Conservation (phyloP, 768 basidiomycete species). For the Lactarius akahatsu region DNA sequence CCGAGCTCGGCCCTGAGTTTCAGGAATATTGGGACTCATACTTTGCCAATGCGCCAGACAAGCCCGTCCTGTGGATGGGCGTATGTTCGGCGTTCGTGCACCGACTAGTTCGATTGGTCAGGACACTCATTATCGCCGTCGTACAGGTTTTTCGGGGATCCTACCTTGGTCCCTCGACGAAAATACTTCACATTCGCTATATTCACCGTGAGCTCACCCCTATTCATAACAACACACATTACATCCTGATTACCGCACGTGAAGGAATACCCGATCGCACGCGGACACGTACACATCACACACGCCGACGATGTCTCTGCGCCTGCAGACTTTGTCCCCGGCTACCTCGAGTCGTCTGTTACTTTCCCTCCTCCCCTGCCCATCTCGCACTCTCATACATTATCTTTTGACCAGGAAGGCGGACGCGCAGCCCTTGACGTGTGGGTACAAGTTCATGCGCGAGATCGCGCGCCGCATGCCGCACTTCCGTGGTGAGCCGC, state of each 20-base stretch:
- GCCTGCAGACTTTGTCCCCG: slow-evolving; percentile 29
- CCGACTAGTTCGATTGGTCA: background rate
- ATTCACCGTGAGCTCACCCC: slow-evolving; percentile 6
- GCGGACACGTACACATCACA: slow-evolving; percentile 30
- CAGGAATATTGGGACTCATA: slow-evolving; percentile 29
- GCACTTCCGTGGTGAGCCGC: slow-evolving; percentile 38
- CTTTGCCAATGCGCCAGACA: slow-evolving; percentile 31
- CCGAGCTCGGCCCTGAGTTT: slow-evolving; percentile 31
- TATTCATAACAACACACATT: no score
- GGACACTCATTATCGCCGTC: background rate
- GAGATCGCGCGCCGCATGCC: slow-evolving; percentile 56
- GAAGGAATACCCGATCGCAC: slow-evolving; percentile 25
- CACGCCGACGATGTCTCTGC: slow-evolving; percentile 30
- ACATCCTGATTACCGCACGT: no score
- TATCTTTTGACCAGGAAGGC: slow-evolving; percentile 30
- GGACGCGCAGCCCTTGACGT: slow-evolving; percentile 45
- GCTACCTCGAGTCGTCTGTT: slow-evolving; percentile 34
- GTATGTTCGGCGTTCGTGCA: background rate
- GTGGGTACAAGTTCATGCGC: slow-evolving; percentile 54
- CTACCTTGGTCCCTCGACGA: background rate
- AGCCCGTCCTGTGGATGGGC: slow-evolving; percentile 26
- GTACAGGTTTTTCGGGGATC: background rate
- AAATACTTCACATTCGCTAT: slow-evolving; percentile 27
- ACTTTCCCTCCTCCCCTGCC: background rate
- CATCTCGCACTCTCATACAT: no score